Conservation (phyloP, 1,139 yeast species). For the Nakaseomyces bracarensis region DNA sequence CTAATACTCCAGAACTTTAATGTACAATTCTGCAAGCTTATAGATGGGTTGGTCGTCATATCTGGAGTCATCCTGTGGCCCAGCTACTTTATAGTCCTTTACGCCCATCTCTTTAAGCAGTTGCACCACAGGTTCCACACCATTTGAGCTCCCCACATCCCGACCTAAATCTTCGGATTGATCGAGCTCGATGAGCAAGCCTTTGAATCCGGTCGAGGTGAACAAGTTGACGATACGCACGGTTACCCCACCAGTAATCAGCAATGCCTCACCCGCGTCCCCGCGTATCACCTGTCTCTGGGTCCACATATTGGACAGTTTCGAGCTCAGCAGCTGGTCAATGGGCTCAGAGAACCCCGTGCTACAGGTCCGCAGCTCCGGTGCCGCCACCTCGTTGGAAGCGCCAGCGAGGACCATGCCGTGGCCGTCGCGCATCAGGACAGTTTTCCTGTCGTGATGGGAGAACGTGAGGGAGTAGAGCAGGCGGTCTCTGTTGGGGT, state of each 20-base stretch:
- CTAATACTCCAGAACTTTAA: constrained; percentile 7
- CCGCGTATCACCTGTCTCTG: constrained; percentile 30
- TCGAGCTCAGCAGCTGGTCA: constrained; percentile 21
- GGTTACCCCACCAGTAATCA: constrained; percentile 17
- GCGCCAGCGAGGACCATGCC: constrained; percentile 15
- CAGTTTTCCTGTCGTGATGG: constrained; percentile 21
- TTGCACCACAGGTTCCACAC: constrained; percentile 11
- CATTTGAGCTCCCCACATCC: too few relatives aligned
- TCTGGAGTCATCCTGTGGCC: neutral
- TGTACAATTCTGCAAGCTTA: neutral
- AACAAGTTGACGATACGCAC: constrained; percentile 27
- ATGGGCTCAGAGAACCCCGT: constrained; percentile 16
- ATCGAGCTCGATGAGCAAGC: constrained; percentile 24
- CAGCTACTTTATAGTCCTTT: constrained; percentile 19
- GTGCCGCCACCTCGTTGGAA: constrained; percentile 13
- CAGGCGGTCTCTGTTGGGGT: constrained; percentile 19
- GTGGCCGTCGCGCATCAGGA: constrained; percentile 22
- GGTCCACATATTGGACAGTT: constrained; percentile 30
- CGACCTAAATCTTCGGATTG: too few relatives aligned
- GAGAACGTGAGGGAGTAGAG: constrained; percentile 26
- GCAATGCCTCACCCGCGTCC: constrained; percentile 29
- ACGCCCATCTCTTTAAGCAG: constrained; percentile 18
- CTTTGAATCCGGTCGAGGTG: constrained; percentile 30
- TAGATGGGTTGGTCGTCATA: neutral
- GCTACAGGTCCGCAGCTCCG: constrained; percentile 1